A percentile compares a stretch with the other conserved stretches of the same genome.
Evolutionary conservation across 805 yeast genomes (phyloP).

Genomic region (Saturnispora galanensis): DNA sequence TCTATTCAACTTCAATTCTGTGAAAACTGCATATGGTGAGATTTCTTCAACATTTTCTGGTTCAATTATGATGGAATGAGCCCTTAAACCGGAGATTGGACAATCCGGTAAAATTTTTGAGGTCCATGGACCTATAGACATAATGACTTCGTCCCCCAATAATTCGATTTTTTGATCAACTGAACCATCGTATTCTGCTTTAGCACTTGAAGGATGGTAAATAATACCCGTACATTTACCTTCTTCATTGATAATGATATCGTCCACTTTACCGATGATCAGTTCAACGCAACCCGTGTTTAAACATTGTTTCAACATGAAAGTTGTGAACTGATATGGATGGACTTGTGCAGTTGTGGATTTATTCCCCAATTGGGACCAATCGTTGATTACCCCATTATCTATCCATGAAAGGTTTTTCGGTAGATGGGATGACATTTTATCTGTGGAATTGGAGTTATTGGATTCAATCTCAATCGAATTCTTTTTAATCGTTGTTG

Average conservation of each 20-base stretch:
- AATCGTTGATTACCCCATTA: slow-evolving; percentile 50
- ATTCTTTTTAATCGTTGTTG: slow-evolving; percentile 28
- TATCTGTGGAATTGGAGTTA: slow-evolving; percentile 9
- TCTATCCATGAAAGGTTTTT: slow-evolving; percentile 69
- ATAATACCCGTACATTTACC: slow-evolving; percentile 65
- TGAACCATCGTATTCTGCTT: slow-evolving; percentile 24
- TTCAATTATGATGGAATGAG: slow-evolving; percentile 86
- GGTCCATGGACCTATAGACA: slow-evolving; percentile 96
- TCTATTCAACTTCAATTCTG: slow-evolving; percentile 71
- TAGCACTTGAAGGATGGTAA: slow-evolving; percentile 36
- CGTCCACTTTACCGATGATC: slow-evolving; percentile 73
- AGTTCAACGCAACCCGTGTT: slow-evolving; percentile 78
- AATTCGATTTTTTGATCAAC: slow-evolving; percentile 35
- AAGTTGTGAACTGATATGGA: slow-evolving; percentile 89
- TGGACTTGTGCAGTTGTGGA: slow-evolving; percentile 95
- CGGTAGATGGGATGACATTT: slow-evolving; percentile 35
- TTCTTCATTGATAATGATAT: slow-evolving; percentile 50
- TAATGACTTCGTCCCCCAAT: slow-evolving; percentile 64
- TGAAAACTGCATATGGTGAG: slow-evolving; percentile 89
- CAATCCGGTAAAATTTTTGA: slow-evolving; percentile 83
- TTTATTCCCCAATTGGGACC: slow-evolving; percentile 74
- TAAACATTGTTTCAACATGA: slow-evolving; percentile 66
- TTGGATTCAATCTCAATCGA: slow-evolving; percentile 26
- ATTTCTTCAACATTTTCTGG: slow-evolving; percentile 65
- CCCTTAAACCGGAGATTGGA: slow-evolving; percentile 88